These are phyloP conservation scores for Rubroshorea leprosula DNA, from an alignment of 345 rosid species.

Conservation along the genomic window DNA sequence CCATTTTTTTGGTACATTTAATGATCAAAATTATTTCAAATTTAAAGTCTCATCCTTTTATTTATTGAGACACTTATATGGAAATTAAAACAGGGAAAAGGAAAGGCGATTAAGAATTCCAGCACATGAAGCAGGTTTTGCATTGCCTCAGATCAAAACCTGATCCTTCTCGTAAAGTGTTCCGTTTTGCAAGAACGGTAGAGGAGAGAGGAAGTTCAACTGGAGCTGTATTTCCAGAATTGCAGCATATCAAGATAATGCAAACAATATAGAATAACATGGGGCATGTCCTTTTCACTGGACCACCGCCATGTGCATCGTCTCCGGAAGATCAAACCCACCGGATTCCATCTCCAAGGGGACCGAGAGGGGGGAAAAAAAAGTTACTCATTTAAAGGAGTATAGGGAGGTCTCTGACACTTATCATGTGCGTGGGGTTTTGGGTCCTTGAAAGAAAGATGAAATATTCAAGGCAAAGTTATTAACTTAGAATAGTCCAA, in stretches of 20 bases:
- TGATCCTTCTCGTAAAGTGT: conserved; percentile 57
- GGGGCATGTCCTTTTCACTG: not conserved
- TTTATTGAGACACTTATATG: too few species aligned
- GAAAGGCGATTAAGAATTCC: conserved; percentile 13
- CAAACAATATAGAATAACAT: conserved; percentile 15
- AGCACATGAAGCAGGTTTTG: conserved; percentile 30
- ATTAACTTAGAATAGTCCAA: too few species aligned
- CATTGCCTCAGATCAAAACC: conserved; percentile 30
- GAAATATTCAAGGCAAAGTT: conserved; percentile 19
- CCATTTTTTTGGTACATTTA: too few species aligned
- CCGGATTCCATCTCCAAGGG: conserved; percentile 10
- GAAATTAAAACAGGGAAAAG: not conserved
- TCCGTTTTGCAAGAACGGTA: conserved; percentile 22
- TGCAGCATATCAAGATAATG: conserved; percentile 17
- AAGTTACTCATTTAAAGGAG: conserved; percentile 21
- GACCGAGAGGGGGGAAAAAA: not conserved
- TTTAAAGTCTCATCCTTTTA: too few species aligned
- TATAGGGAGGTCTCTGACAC: conserved; percentile 43
- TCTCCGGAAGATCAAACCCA: conserved; percentile 12
- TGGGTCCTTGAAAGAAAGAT: conserved; percentile 5
- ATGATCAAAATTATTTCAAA: too few species aligned
- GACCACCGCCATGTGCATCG: conserved; percentile 7
- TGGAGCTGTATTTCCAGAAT: conserved; percentile 4
- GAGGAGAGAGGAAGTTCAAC: conserved; percentile 4
- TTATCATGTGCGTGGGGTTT: conserved; percentile 47